Conservation (phyloP, 345 rosid genomes). For the Litchi chinensis region DNA sequence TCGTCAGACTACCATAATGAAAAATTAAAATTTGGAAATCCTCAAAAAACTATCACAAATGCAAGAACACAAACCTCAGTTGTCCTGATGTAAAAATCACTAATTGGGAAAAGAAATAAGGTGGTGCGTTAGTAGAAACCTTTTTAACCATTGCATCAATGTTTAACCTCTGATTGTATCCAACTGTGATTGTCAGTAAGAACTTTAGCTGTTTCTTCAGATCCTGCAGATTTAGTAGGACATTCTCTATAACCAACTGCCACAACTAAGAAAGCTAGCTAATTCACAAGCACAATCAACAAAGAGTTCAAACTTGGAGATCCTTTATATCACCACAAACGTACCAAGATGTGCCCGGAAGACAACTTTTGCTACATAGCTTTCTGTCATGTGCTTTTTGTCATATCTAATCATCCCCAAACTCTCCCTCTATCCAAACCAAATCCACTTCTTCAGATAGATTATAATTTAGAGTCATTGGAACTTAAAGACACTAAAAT, state of each 20-base stretch:
- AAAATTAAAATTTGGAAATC: constrained; percentile 86
- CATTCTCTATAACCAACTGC: neutral
- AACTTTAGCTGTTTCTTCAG: constrained; percentile 75
- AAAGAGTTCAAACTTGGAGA: neutral
- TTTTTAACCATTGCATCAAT: constrained; percentile 75
- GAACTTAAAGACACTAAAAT: no score
- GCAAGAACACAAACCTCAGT: constrained; percentile 33
- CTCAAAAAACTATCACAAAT: constrained; percentile 68
- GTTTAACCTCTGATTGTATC: constrained; percentile 66
- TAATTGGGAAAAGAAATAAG: neutral
- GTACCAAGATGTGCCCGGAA: neutral
- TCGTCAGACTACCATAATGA: constrained; percentile 84
- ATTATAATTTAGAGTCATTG: neutral
- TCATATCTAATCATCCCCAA: neutral
- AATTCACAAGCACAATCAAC: constrained; percentile 5
- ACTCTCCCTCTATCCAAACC: neutral
- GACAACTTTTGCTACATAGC: neutral
- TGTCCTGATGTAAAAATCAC: constrained; percentile 15
- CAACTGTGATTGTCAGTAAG: constrained; percentile 85
- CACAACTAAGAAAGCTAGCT: neutral
- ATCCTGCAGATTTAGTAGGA: constrained; percentile 54
- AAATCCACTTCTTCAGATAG: neutral
- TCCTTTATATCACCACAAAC: neutral
- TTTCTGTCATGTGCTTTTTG: neutral
- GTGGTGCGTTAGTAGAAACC: constrained; percentile 40